Base-by-base conservation (phyloP, 2,329 filamentous ascomycete species). In the Cryoendolithus antarcticus region DNA sequence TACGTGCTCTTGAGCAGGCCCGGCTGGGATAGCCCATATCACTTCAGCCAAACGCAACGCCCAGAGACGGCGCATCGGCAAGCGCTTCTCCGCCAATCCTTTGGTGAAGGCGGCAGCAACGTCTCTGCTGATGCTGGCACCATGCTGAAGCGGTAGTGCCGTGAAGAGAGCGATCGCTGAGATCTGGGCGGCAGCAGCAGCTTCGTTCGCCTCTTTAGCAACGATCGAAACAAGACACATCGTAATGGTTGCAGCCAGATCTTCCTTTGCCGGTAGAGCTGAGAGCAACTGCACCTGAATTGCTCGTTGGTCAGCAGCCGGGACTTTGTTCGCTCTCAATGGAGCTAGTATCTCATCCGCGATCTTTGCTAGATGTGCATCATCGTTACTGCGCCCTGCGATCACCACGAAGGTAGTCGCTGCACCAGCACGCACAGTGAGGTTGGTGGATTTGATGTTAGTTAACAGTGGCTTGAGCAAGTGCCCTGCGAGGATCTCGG, bases 381-480 rank as follows among this genome's bases (percentile, higher is more conserved):
- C 66, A 46, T 84, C 72, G 35, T 64, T 57, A 48, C 76, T 82
- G 48, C 73, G 71, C 32, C 64, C 59, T 24, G 84, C 73, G n/a
- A 88, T 67, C 7, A 74, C 72, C 47, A 72, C 71, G 58, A 96
- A 94, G 6, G 82, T 82, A 30, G 72, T 69, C 13, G 88, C 63
- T 6, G 84, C 82, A 15, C 86, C 86, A 45, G 74, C 74, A 40
- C 89, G 79, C 45, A 95, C 85, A 2, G 63, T 62, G 9, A 75
- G 66, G 58, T 94, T 96, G 54, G 82, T 88, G 1, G 91, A 96
- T 61, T 93, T 95, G 59, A 88, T 70, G 56, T 86, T 94, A 31
- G 86, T 79, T n/a, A 96, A 63, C 9, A 98, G 66, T 4, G 86
- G 85, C 59, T 94, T 96, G 30, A 93, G 62, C 29, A 98, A 69